Conservation (phyloP, 768 basidiomycete species). For the Nidularia pulvinata region DNA sequence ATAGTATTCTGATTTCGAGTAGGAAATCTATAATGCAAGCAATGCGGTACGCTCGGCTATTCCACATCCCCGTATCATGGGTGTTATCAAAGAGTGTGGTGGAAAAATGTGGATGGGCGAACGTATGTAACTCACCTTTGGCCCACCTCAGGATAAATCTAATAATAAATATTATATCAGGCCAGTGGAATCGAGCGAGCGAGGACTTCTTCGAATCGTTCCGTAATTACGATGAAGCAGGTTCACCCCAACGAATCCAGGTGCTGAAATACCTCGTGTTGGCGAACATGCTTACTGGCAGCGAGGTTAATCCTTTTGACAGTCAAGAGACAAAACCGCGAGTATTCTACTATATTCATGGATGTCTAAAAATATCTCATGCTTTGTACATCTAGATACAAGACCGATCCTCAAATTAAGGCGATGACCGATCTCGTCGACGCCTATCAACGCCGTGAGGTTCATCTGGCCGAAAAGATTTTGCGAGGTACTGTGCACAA, state of each 20-base stretch:
- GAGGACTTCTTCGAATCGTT: constrained; percentile 99
- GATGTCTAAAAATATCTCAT: not conserved
- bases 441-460: constrained; percentile 95
- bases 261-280: constrained; percentile 98
- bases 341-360: constrained; percentile 18
- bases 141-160: not conserved
- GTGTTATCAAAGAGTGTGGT: constrained; percentile 98
- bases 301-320: constrained; percentile 99
- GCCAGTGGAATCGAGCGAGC: constrained; percentile 95
- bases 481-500: constrained; percentile 57
- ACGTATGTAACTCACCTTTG: constrained; percentile 40
- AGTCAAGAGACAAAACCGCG: constrained; percentile 99
- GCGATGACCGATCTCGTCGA: constrained; percentile 98
- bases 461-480: constrained; percentile 97
- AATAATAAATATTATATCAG: constrained; percentile 30
- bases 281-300: constrained; percentile 97
- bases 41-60: constrained; percentile 94
- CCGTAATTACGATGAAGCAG: constrained; percentile 98
- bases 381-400: constrained; percentile 57
- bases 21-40: constrained; percentile 98
- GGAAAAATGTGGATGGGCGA: constrained; percentile 99
- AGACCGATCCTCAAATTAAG: constrained; percentile 93
- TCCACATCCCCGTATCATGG: constrained; percentile 98
- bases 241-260: constrained; percentile 95
- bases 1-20: not conserved